Conservation (phyloP, 2,329 filamentous ascomycete species). For the Neonectria faginata region DNA sequence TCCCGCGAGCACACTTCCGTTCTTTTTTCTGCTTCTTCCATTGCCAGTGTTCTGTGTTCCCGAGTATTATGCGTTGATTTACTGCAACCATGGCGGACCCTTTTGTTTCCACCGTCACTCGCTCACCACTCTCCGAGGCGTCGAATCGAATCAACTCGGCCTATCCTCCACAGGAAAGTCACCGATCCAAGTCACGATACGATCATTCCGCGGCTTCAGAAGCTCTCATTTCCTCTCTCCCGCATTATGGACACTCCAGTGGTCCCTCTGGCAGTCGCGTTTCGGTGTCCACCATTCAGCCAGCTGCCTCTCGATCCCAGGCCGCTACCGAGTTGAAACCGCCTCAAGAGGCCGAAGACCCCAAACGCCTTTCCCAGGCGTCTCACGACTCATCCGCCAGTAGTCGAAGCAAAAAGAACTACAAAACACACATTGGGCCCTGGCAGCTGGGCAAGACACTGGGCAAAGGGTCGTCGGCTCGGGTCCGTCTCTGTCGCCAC, state of each 20-base stretch:
- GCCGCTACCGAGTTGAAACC: slow-evolving; percentile 38
- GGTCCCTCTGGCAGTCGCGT: slow-evolving; percentile 36
- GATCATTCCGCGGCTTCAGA: slow-evolving; percentile 37
- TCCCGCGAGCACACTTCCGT: slow-evolving; percentile 1
- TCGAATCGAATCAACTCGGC: slow-evolving; percentile 60
- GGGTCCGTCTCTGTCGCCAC: slow-evolving; percentile 88
- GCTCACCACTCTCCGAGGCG: slow-evolving; percentile 61
- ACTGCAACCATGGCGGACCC: slow-evolving; percentile 49
- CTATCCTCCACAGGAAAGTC: slow-evolving; percentile 44
- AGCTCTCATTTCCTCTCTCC: slow-evolving; percentile 30
- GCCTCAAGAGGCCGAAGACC: slow-evolving; percentile 49
- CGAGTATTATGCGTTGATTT: slow-evolving; percentile 53
- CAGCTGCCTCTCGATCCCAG: slow-evolving; percentile 37
- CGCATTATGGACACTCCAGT: slow-evolving; percentile 31
- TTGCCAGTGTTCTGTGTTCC: slow-evolving; percentile 25
- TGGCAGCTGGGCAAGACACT: slow-evolving; percentile 93
- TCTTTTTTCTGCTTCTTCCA: slow-evolving; percentile 29
- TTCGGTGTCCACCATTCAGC: slow-evolving; percentile 26
- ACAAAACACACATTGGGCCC: slow-evolving; percentile 86
- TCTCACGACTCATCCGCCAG: slow-evolving; percentile 57
- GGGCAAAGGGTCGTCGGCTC: slow-evolving; percentile 88
- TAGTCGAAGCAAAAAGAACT: slow-evolving; percentile 55
- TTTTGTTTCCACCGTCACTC: slow-evolving; percentile 46
- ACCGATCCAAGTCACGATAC: slow-evolving; percentile 48
- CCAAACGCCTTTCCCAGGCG: slow-evolving; percentile 55